Conservation (phyloP, 2,329 filamentous ascomycete species). For the Sporothrix variecibatus region DNA sequence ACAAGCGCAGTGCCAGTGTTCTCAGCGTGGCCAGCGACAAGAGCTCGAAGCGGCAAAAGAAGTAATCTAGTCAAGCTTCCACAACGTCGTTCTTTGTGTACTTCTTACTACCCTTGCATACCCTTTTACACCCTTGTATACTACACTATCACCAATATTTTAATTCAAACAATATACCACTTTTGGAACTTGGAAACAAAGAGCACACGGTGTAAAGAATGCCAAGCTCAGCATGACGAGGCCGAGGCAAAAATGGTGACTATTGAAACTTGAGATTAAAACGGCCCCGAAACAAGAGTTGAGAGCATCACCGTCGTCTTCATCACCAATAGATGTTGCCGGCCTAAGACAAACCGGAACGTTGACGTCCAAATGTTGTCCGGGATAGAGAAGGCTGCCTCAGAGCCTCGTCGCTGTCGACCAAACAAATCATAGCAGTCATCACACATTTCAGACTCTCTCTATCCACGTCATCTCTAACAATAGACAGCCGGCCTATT, state of each 20-base stretch:
- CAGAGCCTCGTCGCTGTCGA: not conserved
- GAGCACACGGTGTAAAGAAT: not conserved
- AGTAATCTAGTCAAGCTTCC: constrained; percentile 38
- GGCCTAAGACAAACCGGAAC: not conserved
- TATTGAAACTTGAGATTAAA: not conserved
- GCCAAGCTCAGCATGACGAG: not conserved
- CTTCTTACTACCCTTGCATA: too few relatives aligned
- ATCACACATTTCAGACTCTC: not conserved
- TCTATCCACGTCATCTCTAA: not conserved
- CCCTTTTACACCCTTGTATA: too few relatives aligned
- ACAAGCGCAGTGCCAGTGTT: constrained; percentile 83
- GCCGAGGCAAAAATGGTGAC: too few relatives aligned
- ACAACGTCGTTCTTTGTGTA: not conserved
- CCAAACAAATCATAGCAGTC: not conserved
- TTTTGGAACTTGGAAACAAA: too few relatives aligned
- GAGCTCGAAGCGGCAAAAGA: constrained; percentile 60
- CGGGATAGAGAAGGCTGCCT: constrained; percentile 1
- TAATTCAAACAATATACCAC: not conserved
- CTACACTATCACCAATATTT: not conserved
- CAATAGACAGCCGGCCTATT: not conserved
- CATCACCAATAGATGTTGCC: not conserved
- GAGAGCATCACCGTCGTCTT: not conserved
- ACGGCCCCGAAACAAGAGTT: not conserved
- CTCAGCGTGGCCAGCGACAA: constrained; percentile 70
- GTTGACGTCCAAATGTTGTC: not conserved